Base-by-base conservation (phyloP, 1,284 basidiomycete genomes). In the Ustilago xerochloae region DNA sequence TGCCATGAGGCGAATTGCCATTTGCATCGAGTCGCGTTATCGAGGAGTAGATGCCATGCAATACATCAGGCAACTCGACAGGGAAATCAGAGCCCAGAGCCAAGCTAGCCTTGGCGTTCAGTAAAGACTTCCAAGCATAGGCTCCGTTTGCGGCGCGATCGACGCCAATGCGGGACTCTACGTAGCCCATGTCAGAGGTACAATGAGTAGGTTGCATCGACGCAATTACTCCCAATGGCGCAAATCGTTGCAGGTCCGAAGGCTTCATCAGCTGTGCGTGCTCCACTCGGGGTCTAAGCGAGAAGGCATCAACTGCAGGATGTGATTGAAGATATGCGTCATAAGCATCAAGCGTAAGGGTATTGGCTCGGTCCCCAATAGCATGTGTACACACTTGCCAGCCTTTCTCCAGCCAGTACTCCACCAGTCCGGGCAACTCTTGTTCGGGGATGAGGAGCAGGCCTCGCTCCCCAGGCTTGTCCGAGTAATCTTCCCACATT, bases 121-220 rank as follows among this genome's bases (percentile, higher is more conserved):
- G 86, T 39, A 95, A 87, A 0, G 90, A 89, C 69, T 90, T 90
- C 87, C 94, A 97, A 0, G 93, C 93, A 78, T 97, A 97, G 0
- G 94, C 93, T 13, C 92, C 91, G 15, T 54, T 12, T 60, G 94
- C 91, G 8, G 70, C 70, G 20, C 94, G 88, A 53, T 62, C 49
- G 20, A 10, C 18, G 39, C 80, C 79, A 6, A 82, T 62, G 10
- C 80, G 67, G 7, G 62, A 59, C 38, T 75, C 76, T 22, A 78
- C 76, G 76, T 95, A 97, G 85, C 89, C 89, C 94, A 97, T 96
- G 81, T 97, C 93, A 57, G 90, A 92, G 88, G 86, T 87, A 18
- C 85, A 93, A 83, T 97, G 94, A 0, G 93, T 96, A 0, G 95
- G 94, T 80, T 97, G 95, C 24, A 95, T 92, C 72, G 93, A 95